Conservation (phyloP, 202 grass and related monocot species). For the Carex arenaria region DNA sequence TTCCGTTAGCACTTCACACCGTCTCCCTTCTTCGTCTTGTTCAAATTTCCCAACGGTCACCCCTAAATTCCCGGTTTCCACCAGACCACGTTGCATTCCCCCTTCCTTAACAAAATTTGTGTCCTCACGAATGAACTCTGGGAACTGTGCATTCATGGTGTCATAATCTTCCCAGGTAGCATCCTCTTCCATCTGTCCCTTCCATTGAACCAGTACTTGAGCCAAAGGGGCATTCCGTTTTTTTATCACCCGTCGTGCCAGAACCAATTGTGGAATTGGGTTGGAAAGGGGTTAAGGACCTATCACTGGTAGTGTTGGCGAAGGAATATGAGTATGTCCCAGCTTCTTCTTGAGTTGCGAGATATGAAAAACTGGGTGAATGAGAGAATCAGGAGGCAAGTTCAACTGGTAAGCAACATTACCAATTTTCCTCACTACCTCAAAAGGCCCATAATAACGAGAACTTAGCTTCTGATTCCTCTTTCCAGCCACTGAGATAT, state of each 20-base stretch:
- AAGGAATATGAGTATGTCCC: neutral
- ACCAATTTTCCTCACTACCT: neutral
- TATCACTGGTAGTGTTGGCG: neutral
- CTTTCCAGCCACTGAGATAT: accelerated
- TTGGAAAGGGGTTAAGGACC: too few relatives aligned
- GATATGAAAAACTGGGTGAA: neutral
- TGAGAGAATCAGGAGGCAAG: accelerated
- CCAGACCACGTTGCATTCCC: neutral
- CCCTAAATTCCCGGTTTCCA: too few relatives aligned
- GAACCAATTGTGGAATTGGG: too few relatives aligned
- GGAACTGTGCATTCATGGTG: neutral
- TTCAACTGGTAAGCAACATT: neutral
- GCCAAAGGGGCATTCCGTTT: neutral
- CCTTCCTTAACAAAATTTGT: neutral
- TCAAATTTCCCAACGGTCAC: too few relatives aligned
- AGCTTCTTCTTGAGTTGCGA: neutral
- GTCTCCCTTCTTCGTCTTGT: too few relatives aligned
- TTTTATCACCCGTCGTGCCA: accelerated
- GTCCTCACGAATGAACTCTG: neutral
- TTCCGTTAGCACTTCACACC: too few relatives aligned
- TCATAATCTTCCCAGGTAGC: neutral
- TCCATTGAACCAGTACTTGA: neutral
- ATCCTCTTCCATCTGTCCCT: neutral
- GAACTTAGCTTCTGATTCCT: neutral
- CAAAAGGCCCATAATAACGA: neutral